Conservation (phyloP, 208 protist species). For the Leishmania mexicana region DNA sequence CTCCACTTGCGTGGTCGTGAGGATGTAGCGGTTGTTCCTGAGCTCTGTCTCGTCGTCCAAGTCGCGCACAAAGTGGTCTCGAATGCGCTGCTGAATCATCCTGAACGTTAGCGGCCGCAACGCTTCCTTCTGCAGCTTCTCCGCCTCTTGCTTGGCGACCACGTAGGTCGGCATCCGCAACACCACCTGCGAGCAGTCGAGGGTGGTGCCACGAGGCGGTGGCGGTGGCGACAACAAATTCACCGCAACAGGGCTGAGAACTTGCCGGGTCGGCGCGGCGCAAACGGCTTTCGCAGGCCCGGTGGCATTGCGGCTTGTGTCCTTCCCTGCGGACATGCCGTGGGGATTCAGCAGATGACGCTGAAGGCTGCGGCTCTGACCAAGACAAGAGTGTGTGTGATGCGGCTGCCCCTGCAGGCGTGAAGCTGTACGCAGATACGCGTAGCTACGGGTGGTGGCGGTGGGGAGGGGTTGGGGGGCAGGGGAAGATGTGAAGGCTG, state of each 20-base stretch:
- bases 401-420: neutral
- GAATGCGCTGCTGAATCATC: constrained; percentile 39
- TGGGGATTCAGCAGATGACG: neutral
- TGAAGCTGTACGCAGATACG: neutral
- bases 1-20: constrained; percentile 28
- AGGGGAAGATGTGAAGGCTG: neutral
- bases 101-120: constrained; percentile 25
- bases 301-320: neutral
- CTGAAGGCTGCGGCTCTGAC: too few relatives aligned
- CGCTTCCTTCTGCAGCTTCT: constrained; percentile 3
- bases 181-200: constrained; percentile 31
- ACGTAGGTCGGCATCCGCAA: constrained; percentile 25
- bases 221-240: constrained; percentile 9
- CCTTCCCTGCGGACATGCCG: neutral
- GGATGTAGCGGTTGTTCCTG: constrained; percentile 18
- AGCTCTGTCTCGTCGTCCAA: constrained; percentile 29
- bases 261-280: constrained; percentile 5
- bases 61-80: constrained; percentile 36
- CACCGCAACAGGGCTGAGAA: constrained; percentile 12
- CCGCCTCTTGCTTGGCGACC: constrained; percentile 11
- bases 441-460: neutral
- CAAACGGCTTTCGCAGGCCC: neutral
- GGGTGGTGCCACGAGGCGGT: constrained; percentile 5
- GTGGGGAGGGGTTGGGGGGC: neutral
- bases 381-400: too few relatives aligned